Percentiles rank a stretch among this genome's conserved stretches.
Evolutionary conservation across 805 yeast genomes (phyloP).

Genomic region (Kodamaea lidongshanica): DNA sequence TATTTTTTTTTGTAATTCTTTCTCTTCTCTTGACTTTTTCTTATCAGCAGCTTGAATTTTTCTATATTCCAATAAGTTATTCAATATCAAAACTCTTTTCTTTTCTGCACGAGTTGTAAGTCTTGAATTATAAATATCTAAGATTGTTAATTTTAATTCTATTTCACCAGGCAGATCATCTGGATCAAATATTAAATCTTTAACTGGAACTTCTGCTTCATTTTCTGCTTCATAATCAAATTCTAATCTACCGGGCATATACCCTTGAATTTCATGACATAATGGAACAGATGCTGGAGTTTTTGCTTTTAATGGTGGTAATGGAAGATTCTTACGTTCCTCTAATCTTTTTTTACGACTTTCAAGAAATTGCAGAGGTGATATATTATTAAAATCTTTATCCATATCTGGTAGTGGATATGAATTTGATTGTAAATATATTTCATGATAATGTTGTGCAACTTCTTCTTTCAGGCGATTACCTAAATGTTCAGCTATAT

Average conservation of each 20-base stretch:
- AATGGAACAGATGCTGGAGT: conserved; percentile 90
- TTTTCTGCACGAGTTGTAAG: conserved; percentile 90
- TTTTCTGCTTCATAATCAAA: conserved; percentile 95
- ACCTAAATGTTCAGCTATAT: conserved; percentile 93
- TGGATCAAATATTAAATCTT: conserved; percentile 92
- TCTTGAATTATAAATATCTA: conserved; percentile 85
- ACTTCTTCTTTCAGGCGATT: conserved; percentile 90
- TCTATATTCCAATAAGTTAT: conserved; percentile 77
- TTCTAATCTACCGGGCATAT: conserved; percentile 97
- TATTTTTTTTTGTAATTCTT: conserved; percentile 67
- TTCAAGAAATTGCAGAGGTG: conserved; percentile 64
- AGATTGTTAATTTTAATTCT: conserved; percentile 77
- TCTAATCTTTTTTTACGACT: conserved; percentile 68
- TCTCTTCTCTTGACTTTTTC: conserved; percentile 80
- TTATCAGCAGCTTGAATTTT: conserved; percentile 78
- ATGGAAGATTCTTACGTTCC: conserved; percentile 59
- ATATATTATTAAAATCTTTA: conserved; percentile 53
- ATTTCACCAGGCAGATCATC: conserved; percentile 87
- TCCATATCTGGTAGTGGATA: conserved; percentile 90
- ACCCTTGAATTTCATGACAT: conserved; percentile 95
- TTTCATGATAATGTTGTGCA: conserved; percentile 67
- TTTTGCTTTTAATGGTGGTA: conserved; percentile 79
- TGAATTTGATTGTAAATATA: conserved; percentile 59
- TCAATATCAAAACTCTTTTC: conserved; percentile 72
- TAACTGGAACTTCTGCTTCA: conserved; percentile 90